Conservation (phyloP, 768 basidiomycete genomes). For the Lepiota venenata region DNA sequence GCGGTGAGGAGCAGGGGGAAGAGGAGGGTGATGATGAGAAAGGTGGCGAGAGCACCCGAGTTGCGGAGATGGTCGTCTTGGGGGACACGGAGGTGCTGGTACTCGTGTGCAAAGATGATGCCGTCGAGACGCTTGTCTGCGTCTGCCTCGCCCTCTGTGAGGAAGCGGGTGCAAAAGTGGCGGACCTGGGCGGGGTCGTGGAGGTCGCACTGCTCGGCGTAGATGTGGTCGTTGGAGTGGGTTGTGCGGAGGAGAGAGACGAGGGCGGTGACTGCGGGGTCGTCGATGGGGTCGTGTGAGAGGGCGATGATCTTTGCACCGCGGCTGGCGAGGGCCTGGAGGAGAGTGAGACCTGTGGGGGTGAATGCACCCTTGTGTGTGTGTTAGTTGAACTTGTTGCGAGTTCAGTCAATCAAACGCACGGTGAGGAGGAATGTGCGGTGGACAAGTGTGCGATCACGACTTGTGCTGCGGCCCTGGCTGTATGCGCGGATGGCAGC, state of each 20-base stretch:
- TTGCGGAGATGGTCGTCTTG: slow-evolving; percentile 38
- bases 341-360: slow-evolving; percentile 63
- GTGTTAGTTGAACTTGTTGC: too few species aligned
- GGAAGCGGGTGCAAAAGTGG: slow-evolving; percentile 65
- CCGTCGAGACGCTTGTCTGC: slow-evolving; percentile 69
- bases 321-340: slow-evolving; percentile 63
- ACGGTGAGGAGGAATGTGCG: slow-evolving; percentile 72
- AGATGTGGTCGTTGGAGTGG: slow-evolving; percentile 74
- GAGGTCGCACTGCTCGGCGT: slow-evolving; percentile 76
- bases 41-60: slow-evolving; percentile 60
- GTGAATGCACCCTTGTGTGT: slow-evolving; percentile 68
- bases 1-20: slow-evolving; percentile 79
- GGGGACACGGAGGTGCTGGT: slow-evolving; percentile 55
- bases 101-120: slow-evolving; percentile 77
- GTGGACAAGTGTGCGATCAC: slow-evolving; percentile 76
- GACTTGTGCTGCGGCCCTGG: slow-evolving; percentile 65
- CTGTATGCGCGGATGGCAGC: slow-evolving; percentile 54
- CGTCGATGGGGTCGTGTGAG: slow-evolving; percentile 53
- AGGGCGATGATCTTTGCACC: slow-evolving; percentile 83
- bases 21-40: slow-evolving; percentile 74
- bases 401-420: too few species aligned
- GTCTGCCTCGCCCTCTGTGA: slow-evolving; percentile 29
- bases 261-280: slow-evolving; percentile 52
- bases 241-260: slow-evolving; percentile 64
- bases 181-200: slow-evolving; percentile 63